Conservation (phyloP, 441 rosid genomes). For the Pelargonium australe region DNA sequence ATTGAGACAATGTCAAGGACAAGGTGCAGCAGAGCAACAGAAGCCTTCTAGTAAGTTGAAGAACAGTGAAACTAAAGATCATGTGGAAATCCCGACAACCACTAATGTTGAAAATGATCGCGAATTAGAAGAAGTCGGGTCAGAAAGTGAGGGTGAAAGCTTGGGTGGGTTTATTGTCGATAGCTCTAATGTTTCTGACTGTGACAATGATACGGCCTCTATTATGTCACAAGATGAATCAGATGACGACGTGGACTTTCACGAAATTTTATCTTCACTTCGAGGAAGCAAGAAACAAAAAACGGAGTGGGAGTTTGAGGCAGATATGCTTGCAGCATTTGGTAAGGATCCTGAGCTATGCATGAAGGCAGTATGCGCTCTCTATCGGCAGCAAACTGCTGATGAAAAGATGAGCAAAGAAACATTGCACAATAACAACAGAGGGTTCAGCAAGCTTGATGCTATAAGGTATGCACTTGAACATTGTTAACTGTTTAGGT, state of each 20-base stretch:
- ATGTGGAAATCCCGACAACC: constrained; percentile 29
- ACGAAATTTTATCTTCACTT: constrained; percentile 34
- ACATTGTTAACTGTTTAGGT: not conserved
- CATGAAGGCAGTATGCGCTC: constrained; percentile 76
- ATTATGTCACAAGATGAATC: constrained; percentile 28
- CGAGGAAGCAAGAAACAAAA: constrained; percentile 43
- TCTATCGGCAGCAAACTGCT: constrained; percentile 57
- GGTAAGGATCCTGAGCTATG: constrained; percentile 65
- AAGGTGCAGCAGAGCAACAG: constrained; percentile 7
- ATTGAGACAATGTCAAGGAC: constrained; percentile 26
- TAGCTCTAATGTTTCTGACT: constrained; percentile 26
- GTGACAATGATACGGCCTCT: constrained; percentile 7
- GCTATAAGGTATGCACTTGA: constrained; percentile 37
- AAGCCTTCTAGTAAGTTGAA: constrained; percentile 14
- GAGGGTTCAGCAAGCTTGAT: constrained; percentile 58
- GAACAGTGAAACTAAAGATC: constrained; percentile 15
- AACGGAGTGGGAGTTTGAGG: constrained; percentile 50
- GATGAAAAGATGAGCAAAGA: constrained; percentile 44
- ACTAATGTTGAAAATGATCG: constrained; percentile 30
- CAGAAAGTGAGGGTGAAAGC: constrained; percentile 41
- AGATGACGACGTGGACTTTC: constrained; percentile 29
- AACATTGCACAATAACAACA: constrained; percentile 31
- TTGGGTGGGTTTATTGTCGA: constrained; percentile 40
- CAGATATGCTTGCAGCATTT: constrained; percentile 64
- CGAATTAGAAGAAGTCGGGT: constrained; percentile 27